Evolutionary conservation across 768 basidiomycete genomes (phyloP).

Genomic region (Suillus paluster): DNA sequence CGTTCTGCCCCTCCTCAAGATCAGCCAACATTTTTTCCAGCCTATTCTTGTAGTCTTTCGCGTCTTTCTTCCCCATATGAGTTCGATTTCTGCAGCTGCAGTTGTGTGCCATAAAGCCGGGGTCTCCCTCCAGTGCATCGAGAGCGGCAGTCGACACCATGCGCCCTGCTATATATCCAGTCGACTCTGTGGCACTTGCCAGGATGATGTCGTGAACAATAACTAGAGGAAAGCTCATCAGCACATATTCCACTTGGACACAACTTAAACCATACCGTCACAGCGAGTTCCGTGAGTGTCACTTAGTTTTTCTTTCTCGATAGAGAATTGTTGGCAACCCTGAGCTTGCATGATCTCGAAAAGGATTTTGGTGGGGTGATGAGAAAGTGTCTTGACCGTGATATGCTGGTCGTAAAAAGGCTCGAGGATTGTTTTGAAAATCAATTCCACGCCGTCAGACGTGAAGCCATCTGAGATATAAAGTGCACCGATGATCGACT

Average conservation of each 20-base stretch:
- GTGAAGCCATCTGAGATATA: conserved; percentile 78
- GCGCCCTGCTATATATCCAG: conserved; percentile 59
- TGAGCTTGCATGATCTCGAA: conserved; percentile 75
- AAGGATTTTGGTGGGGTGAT: conserved; percentile 77
- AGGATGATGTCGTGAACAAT: conserved; percentile 69
- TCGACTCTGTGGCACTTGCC: conserved; percentile 57
- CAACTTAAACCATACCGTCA: conserved; percentile 47
- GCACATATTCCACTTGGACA: conserved; percentile 13
- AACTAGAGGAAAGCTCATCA: conserved; percentile 47
- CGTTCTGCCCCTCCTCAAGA: conserved; percentile 19
- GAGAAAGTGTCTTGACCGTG: conserved; percentile 70
- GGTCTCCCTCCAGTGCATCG: conserved; percentile 68
- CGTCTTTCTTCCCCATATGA: conserved; percentile 33
- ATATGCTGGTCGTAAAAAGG: conserved; percentile 84
- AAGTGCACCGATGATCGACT: conserved; percentile 79
- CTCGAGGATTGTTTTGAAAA: conserved; percentile 70
- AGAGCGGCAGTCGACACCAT: conserved; percentile 67
- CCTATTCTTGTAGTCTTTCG: conserved; percentile 39
- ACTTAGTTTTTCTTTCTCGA: conserved; percentile 54
- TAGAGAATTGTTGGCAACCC: conserved; percentile 69
- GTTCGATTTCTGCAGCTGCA: conserved; percentile 65
- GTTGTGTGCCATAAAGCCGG: conserved; percentile 60
- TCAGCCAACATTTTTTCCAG: conserved; percentile 35
- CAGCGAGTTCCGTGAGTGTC: conserved; percentile 45
- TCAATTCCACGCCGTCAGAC: conserved; percentile 57